phyloP scores from a whole-genome alignment of 345 rosid genomes.

The Physaria fendleri region DNA sequence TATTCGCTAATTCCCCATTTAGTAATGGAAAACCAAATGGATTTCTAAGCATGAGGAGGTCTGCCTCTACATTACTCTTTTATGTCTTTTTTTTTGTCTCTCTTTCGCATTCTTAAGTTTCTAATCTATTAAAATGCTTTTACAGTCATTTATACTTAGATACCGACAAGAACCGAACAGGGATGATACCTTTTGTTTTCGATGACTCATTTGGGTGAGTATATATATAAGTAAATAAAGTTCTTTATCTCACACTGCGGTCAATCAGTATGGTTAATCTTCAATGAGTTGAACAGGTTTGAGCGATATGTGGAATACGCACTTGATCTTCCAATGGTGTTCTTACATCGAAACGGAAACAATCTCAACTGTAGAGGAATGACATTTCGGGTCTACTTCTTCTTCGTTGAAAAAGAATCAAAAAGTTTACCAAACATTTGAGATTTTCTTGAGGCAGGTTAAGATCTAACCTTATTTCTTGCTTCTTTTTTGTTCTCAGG shows the following conservation, averaged over 20 bases:
- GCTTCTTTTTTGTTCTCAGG: not conserved
- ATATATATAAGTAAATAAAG: too few species aligned
- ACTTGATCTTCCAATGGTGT: conserved; percentile 90
- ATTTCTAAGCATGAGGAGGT: conserved; percentile 91
- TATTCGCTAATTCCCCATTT: conserved; percentile 96
- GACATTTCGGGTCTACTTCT: conserved; percentile 59
- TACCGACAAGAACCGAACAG: conserved; percentile 63
- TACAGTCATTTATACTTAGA: conserved; percentile 69
- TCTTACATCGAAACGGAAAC: conserved; percentile 55
- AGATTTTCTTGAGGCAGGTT: conserved; percentile 20
- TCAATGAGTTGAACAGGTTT: conserved; percentile 44
- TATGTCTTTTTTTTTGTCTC: not conserved
- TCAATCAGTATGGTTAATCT: not conserved
- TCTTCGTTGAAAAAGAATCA: too few species aligned
- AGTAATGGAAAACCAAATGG: conserved; percentile 90
- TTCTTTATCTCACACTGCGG: not conserved
- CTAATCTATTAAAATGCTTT: not conserved
- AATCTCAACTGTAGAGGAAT: conserved; percentile 70
- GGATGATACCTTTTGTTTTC: conserved; percentile 91
- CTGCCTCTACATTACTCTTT: not conserved
- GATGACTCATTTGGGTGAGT: conserved; percentile 81
- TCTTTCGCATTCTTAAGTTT: not conserved
- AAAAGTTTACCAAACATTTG: not conserved
- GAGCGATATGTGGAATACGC: conserved; percentile 92
- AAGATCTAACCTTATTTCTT: not conserved